Conservation (phyloP, 257 asterid genomes). For the Anisodus tanguticus region DNA sequence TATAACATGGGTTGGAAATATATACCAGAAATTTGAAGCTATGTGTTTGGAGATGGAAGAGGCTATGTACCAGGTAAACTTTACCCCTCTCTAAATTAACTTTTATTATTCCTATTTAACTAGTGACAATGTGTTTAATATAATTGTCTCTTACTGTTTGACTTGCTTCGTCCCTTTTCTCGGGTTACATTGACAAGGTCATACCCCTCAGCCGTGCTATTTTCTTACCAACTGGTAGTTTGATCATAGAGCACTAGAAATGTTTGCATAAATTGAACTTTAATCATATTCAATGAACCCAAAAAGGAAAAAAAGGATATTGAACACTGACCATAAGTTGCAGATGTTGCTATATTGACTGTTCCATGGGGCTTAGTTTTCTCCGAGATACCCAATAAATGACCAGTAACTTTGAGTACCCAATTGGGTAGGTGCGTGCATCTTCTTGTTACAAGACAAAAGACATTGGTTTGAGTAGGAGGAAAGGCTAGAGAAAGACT, state of each 20-base stretch:
- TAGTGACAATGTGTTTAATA: not conserved
- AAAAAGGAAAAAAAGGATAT: not conserved
- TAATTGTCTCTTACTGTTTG: not conserved
- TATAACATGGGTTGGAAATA: constrained; percentile 74
- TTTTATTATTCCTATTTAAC: not conserved
- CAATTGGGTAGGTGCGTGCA: not conserved
- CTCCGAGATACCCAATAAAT: not conserved
- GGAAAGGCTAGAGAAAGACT: not conserved
- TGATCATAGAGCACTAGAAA: not conserved
- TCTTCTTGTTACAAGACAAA: not conserved
- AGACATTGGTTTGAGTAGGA: not conserved
- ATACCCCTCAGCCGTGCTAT: not conserved
- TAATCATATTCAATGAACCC: not conserved
- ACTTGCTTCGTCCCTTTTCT: not conserved
- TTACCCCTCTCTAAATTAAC: constrained; percentile 13
- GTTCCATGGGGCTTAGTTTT: not conserved
- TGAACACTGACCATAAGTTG: not conserved
- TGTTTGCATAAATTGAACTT: not conserved
- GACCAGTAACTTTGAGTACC: not conserved
- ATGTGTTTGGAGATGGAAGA: constrained; percentile 88
- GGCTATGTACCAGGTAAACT: constrained; percentile 66
- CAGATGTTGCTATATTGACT: not conserved
- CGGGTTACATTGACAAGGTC: not conserved
- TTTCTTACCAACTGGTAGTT: not conserved
- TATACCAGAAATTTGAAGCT: constrained; percentile 71